phyloP scores from a whole-genome alignment of 1,139 yeast species.

The Candida sanyaensis region DNA sequence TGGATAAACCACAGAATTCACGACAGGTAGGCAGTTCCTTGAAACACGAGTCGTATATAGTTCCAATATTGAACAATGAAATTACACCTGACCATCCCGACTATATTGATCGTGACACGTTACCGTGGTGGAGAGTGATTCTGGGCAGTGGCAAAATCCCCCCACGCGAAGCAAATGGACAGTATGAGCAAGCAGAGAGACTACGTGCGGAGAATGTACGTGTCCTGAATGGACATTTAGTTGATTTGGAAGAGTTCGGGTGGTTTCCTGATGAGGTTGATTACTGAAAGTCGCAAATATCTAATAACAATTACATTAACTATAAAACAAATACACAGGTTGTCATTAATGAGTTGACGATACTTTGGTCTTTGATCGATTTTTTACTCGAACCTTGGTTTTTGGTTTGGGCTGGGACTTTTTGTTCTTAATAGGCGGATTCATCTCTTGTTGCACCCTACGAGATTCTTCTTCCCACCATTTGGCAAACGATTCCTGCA shows the following conservation, averaged over 20 bases:
- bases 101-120: conserved; percentile 28
- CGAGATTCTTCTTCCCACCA: conserved; percentile 83
- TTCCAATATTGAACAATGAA: conserved; percentile 24
- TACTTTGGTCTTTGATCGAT: too few species aligned
- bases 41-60: conserved; percentile 40
- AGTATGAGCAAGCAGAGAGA: conserved; percentile 45
- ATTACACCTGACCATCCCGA: conserved; percentile 17
- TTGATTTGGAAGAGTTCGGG: conserved; percentile 52
- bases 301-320: neutral
- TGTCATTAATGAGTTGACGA: too few species aligned
- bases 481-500: conserved; percentile 60
- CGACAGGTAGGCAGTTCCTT: conserved; percentile 75
- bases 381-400: neutral
- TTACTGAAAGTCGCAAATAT: conserved; percentile 10
- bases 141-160: conserved; percentile 64
- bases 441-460: conserved; percentile 54
- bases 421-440: conserved; percentile 1
- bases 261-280: conserved; percentile 67
- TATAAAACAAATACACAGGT: neutral
- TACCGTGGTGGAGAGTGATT: conserved; percentile 86
- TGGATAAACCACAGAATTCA: conserved; percentile 64
- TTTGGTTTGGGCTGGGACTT: neutral
- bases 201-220: conserved; percentile 52
- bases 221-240: conserved; percentile 38
- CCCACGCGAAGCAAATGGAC: conserved; percentile 47